These are phyloP conservation scores for Brachypodium distachyon DNA, from an alignment of 202 grass and related monocot genomes.

Conservation along the genomic window DNA sequence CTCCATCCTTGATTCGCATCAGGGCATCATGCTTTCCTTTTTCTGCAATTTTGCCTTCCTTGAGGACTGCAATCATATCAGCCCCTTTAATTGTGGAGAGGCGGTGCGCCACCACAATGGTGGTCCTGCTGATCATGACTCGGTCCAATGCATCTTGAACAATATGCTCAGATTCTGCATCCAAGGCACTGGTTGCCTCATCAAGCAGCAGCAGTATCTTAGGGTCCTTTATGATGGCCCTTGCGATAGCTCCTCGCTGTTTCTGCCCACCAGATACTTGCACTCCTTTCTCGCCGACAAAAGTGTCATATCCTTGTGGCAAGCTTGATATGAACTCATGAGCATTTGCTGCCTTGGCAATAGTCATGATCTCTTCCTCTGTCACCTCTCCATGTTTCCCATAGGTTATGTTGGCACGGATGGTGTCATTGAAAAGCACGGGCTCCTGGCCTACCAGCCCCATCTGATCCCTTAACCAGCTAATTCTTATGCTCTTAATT, in stretches of 20 bases:
- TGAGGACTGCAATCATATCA: slow-evolving; percentile 60
- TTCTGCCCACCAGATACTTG: slow-evolving; percentile 89
- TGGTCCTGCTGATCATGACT: slow-evolving; percentile 60
- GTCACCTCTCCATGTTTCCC: slow-evolving; percentile 52
- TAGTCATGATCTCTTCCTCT: slow-evolving; percentile 68
- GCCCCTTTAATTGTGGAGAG: slow-evolving; percentile 88
- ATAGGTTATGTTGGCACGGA: slow-evolving; percentile 86
- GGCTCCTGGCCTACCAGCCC: slow-evolving; percentile 86
- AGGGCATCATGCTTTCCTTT: slow-evolving; percentile 72
- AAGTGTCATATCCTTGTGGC: slow-evolving; percentile 70
- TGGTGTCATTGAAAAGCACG: slow-evolving; percentile 80
- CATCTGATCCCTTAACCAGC: slow-evolving; percentile 82
- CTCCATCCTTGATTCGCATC: slow-evolving; percentile 49
- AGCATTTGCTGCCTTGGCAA: slow-evolving; percentile 68
- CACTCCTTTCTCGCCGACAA: slow-evolving; percentile 72
- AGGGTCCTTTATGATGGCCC: slow-evolving; percentile 82
- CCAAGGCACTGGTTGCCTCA: slow-evolving; percentile 76
- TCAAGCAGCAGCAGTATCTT: slow-evolving; percentile 83
- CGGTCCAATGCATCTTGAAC: slow-evolving; percentile 74
- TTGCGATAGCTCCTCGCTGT: slow-evolving; percentile 73
- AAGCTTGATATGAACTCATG: slow-evolving; percentile 86
- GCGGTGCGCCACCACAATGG: slow-evolving; percentile 64
- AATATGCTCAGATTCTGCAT: slow-evolving; percentile 55
- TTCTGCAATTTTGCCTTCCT: slow-evolving; percentile 65
- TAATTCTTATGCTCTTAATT: slow-evolving; percentile 47